These are phyloP conservation scores for Dalbergia oliveri DNA, from an alignment of 306 rosid genomes.

Conservation along the genomic window DNA sequence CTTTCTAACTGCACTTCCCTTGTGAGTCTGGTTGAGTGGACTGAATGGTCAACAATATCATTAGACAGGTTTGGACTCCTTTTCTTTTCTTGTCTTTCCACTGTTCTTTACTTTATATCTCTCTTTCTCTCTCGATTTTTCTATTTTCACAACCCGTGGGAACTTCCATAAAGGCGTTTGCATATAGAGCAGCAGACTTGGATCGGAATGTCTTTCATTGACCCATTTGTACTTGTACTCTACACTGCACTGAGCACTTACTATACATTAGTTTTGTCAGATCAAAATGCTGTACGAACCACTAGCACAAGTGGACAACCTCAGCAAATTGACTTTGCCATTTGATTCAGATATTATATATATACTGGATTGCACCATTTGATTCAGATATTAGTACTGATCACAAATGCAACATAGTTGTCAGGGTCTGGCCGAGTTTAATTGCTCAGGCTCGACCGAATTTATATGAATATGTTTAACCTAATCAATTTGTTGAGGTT, in stretches of 20 bases:
- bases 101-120: constrained; percentile 51
- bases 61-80: constrained; percentile 69
- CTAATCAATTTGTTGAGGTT: no score
- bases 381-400: no score
- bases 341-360: constrained; percentile 13
- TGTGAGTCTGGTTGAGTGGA: constrained; percentile 70
- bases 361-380: constrained; percentile 7
- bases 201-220: constrained; percentile 42
- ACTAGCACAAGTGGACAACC: constrained; percentile 30
- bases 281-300: constrained; percentile 40
- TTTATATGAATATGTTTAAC: no score
- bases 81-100: constrained; percentile 71
- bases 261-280: constrained; percentile 45
- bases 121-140: constrained; percentile 26
- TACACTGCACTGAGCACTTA: constrained; percentile 52
- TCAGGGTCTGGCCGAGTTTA: no score
- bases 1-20: constrained; percentile 50
- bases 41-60: constrained; percentile 76
- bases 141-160: constrained; percentile 1
- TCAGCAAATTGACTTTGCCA: constrained; percentile 41
- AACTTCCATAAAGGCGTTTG: constrained; percentile 38
- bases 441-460: no score
- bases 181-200: constrained; percentile 9
- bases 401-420: no score
- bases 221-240: constrained; percentile 54